Conservation (phyloP, 2,329 filamentous ascomycete genomes). For the Thielaviopsis punctulata region DNA sequence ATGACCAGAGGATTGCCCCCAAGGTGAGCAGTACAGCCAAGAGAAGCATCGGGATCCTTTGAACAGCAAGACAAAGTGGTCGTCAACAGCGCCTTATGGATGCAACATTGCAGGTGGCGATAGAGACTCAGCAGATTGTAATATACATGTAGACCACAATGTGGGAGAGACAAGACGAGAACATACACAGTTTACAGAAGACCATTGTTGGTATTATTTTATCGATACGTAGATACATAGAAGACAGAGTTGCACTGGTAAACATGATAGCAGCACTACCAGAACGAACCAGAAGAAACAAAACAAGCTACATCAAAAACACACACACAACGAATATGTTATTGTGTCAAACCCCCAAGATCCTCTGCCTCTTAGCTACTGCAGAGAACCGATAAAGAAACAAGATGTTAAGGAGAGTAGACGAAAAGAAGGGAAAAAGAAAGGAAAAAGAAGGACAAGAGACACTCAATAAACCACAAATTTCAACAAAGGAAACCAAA, state of each 20-base stretch:
- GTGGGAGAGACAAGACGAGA: background rate
- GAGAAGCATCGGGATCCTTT: background rate
- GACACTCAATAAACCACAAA: background rate
- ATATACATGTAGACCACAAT: too few species aligned
- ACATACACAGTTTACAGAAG: background rate
- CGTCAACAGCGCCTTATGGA: background rate
- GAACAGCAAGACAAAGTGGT: background rate
- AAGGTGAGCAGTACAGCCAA: background rate
- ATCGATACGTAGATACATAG: background rate
- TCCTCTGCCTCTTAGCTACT: background rate
- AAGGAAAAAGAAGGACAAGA: background rate
- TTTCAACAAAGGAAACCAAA: background rate
- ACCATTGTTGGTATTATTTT: constrained; percentile 3
- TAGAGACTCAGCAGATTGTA: too few species aligned
- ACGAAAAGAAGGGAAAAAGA: constrained; percentile 1
- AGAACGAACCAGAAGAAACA: background rate
- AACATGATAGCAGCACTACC: background rate
- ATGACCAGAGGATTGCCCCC: too few species aligned
- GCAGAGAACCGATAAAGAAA: constrained; percentile 6
- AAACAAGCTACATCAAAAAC: background rate
- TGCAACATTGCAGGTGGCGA: background rate
- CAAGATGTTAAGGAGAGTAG: background rate
- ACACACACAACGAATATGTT: background rate
- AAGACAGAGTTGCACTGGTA: background rate
- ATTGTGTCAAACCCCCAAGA: background rate